phyloP scores from a whole-genome alignment of 306 rosid genomes.

The Hippophae rhamnoides region DNA sequence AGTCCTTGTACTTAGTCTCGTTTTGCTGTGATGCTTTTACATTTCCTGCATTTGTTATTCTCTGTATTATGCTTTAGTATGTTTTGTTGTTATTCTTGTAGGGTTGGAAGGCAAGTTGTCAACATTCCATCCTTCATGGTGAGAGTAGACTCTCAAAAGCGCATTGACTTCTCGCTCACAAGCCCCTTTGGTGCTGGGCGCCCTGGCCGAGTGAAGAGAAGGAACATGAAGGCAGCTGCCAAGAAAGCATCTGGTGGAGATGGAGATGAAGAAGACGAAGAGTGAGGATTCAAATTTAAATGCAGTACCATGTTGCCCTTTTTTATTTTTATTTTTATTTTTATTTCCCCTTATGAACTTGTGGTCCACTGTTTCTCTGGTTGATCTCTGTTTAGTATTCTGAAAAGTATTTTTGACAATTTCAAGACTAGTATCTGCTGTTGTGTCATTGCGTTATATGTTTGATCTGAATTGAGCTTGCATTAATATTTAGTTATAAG shows the following conservation, averaged over 20 bases:
- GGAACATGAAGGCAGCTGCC: constrained; percentile 46
- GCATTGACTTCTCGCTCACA: constrained; percentile 59
- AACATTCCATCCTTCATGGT: constrained; percentile 67
- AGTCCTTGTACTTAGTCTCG: neutral
- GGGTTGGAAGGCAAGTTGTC: constrained; percentile 76
- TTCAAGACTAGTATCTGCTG: too few species aligned
- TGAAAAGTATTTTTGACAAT: too few species aligned
- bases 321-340: too few species aligned
- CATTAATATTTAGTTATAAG: too few species aligned
- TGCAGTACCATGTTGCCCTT: too few species aligned
- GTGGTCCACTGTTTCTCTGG: too few species aligned
- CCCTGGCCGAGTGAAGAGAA: constrained; percentile 62
- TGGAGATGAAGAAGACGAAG: constrained; percentile 63
- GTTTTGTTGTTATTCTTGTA: constrained; percentile 10
- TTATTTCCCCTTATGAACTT: too few species aligned
- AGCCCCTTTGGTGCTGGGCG: constrained; percentile 69
- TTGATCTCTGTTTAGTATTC: too few species aligned
- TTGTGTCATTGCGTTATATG: too few species aligned
- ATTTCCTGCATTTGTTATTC: neutral
- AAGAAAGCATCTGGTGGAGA: constrained; percentile 76
- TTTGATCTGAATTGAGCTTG: too few species aligned
- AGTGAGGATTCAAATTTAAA: neutral
- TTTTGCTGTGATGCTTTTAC: neutral
- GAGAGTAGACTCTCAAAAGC: constrained; percentile 62
- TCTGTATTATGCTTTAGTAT: neutral